Evolutionary conservation across 306 rosid genomes (phyloP).

Genomic region (Biancaea sappan): DNA sequence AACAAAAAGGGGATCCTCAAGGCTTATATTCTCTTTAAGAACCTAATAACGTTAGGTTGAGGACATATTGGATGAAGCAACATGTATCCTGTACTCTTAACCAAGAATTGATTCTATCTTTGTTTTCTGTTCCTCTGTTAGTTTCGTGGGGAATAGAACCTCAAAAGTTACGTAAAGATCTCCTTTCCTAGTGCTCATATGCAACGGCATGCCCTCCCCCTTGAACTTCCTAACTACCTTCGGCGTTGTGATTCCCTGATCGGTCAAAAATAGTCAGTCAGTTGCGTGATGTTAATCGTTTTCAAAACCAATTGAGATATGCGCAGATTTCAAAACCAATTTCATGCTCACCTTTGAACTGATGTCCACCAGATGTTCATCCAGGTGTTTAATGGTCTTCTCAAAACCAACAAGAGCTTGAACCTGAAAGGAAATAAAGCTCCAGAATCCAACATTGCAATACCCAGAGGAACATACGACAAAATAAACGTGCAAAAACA

Average conservation of each 20-base stretch:
- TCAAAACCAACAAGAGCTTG: constrained; percentile 97
- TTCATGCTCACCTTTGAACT: constrained; percentile 72
- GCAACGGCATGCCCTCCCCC: constrained; percentile 97
- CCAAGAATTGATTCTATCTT: constrained; percentile 74
- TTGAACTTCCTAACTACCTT: constrained; percentile 91
- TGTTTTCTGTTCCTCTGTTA: constrained; percentile 81
- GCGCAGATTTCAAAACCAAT: constrained; percentile 13
- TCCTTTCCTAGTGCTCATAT: constrained; percentile 87
- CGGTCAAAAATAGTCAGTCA: constrained; percentile 35
- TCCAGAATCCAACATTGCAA: constrained; percentile 27
- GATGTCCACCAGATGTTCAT: constrained; percentile 85
- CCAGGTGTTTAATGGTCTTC: constrained; percentile 84
- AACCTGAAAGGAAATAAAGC: constrained; percentile 55
- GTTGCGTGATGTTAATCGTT: not conserved
- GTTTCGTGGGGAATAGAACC: constrained; percentile 82
- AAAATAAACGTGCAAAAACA: not conserved
- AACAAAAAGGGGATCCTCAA: constrained; percentile 37
- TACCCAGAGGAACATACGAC: not conserved
- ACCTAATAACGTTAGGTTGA: constrained; percentile 37
- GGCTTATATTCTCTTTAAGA: constrained; percentile 27
- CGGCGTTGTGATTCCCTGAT: constrained; percentile 85
- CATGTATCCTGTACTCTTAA: constrained; percentile 46
- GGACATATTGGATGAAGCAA: constrained; percentile 22
- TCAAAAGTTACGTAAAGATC: constrained; percentile 80
- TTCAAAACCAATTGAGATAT: constrained; percentile 9